These are phyloP conservation scores for Pterothamnion heteromorphum DNA, from an alignment of 31 red algal genomes.

Conservation along the genomic window DNA sequence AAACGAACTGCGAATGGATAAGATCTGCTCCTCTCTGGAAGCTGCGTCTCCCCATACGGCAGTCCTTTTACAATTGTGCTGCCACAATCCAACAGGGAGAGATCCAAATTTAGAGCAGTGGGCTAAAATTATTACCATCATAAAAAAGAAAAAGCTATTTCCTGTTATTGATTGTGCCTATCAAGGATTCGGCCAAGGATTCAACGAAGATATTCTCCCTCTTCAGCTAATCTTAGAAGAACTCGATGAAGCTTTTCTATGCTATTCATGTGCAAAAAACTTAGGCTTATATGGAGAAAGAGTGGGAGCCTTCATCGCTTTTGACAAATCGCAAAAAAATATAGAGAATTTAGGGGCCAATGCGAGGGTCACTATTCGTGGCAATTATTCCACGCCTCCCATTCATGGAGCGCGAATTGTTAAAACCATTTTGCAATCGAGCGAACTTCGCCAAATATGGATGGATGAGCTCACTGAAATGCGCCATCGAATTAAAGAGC, in stretches of 20 bases:
- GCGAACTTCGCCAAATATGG: slow-evolving; percentile 66
- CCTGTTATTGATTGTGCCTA: slow-evolving; percentile 93
- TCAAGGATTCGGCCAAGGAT: slow-evolving; percentile 87
- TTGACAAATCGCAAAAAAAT: slow-evolving; percentile 43
- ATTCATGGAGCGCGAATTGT: slow-evolving; percentile 68
- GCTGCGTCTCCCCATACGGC: slow-evolving; percentile 59
- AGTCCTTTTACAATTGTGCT: slow-evolving; percentile 83
- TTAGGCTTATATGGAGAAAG: slow-evolving; percentile 91
- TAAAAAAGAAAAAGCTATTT: slow-evolving; percentile 51
- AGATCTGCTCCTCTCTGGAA: slow-evolving; percentile 52
- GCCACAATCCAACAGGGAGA: slow-evolving; percentile 90
- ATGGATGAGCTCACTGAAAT: slow-evolving; percentile 70
- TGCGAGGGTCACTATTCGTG: slow-evolving; percentile 64
- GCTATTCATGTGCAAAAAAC: slow-evolving; percentile 84
- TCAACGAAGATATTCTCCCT: slow-evolving; percentile 68
- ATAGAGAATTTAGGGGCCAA: slow-evolving; percentile 59
- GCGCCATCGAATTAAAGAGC: slow-evolving; percentile 65
- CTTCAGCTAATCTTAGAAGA: slow-evolving; percentile 64
- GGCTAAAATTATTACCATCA: slow-evolving; percentile 52
- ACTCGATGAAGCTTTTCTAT: slow-evolving; percentile 61
- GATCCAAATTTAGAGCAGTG: slow-evolving; percentile 69
- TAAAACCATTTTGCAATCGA: slow-evolving; percentile 34
- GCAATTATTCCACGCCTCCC: slow-evolving; percentile 81
- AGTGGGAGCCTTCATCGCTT: slow-evolving; percentile 65
- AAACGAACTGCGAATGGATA: slow-evolving; percentile 61